Base-by-base conservation (phyloP, 75 land plant genomes). In the Picea sitchensis region DNA sequence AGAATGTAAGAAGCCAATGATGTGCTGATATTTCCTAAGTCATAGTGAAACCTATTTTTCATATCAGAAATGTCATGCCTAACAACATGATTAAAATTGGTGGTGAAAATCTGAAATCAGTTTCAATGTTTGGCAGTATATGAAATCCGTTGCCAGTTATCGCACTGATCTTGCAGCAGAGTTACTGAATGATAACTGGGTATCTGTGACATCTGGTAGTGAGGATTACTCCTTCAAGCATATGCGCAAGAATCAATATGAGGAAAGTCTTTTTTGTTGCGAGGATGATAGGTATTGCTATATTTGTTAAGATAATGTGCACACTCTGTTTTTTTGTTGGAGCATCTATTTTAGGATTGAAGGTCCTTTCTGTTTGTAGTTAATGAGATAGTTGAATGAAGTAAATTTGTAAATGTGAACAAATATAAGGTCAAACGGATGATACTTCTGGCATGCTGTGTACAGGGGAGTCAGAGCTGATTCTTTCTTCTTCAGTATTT, bases 211-310 rank as follows among this genome's bases (percentile, higher is more conserved):
- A 62, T 92, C 91, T 74, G 91, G 95, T 73, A 87, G 91, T 81
- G 95, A 91, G 77, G 90, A 91, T 77, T 91, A 92, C 78, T 88
- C 93, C 51, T 92, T 90, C 60, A 91, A 91, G 76, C 91, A 93
- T 65, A 87, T 91, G 95, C 87, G 86, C 6, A 87, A 85, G 72
- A 91, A 91, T 63, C 89, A 82, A 61, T 87, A 91, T 74, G 91
- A 91, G 80, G 93, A 93, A 78, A 86, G 90, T 75, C 76, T 91
- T 11, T 91, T 91, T 57, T 76, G 86, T 56, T 92, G 93, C 77
- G 95, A 92, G 79, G 93, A 92, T 81, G 93, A 92, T 59, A 87
- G 95, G 95, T 93, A 81, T 32, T 7, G 67, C 14, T 9, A 51
- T 51, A 51, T 51, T 51, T 51, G 56, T 51, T 51, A 51, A 9